phyloP scores from a whole-genome alignment of 352 stramenopile species.

The Nothophytophthora sp. region DNA sequence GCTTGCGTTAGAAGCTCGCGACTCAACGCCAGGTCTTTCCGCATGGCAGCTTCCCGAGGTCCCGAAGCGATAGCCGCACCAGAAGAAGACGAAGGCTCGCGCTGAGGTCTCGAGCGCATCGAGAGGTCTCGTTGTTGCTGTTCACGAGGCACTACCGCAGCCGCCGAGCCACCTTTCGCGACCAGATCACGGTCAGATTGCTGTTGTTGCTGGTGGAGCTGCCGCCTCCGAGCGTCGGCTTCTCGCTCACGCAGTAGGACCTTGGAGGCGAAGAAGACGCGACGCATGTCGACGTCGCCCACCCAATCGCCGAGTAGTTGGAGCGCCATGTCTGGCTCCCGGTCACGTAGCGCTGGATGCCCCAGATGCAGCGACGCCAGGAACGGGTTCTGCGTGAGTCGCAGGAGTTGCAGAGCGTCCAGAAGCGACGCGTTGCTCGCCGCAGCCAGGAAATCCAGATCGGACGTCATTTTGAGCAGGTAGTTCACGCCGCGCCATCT shows the following conservation, averaged over 20 bases:
- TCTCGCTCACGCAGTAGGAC: slow-evolving; percentile 48
- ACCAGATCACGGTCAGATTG: neutral
- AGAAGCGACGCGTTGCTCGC: slow-evolving; percentile 25
- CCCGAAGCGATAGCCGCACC: neutral
- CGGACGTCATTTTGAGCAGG: slow-evolving; percentile 73
- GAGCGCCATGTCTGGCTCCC: slow-evolving; percentile 12
- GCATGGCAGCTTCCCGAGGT: slow-evolving; percentile 29
- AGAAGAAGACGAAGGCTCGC: neutral
- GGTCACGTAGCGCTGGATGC: slow-evolving; percentile 46
- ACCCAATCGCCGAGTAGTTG: slow-evolving; percentile 39
- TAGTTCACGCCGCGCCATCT: slow-evolving; percentile 81
- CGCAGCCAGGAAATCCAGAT: slow-evolving; percentile 59
- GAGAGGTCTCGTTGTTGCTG: neutral
- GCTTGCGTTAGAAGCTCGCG: slow-evolving; percentile 67
- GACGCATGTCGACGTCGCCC: slow-evolving; percentile 56
- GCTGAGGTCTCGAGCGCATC: neutral
- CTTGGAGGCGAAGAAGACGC: slow-evolving; percentile 55
- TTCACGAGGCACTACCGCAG: slow-evolving; percentile 6
- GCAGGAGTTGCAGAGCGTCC: slow-evolving; percentile 45
- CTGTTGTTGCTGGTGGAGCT: slow-evolving; percentile 5
- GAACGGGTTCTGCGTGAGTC: slow-evolving; percentile 67
- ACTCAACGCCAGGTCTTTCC: slow-evolving; percentile 48
- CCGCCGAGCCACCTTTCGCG: neutral
- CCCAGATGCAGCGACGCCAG: slow-evolving; percentile 59
- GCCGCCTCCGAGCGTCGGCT: slow-evolving; percentile 8